A percentile compares a stretch with the other conserved stretches of the same genome.
Conservation (phyloP, 306 rosid genomes). For the Medicago truncatula region MtrunA17r5.0-ANR NC_053044.1:44127001-44127500, state of each 20-base stretch:
- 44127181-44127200: neutral
- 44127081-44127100: neutral
- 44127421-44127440: conserved; percentile 4
- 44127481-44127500: conserved; percentile 80
- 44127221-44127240: neutral
- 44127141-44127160: neutral
- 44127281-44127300: neutral
- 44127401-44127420: conserved; percentile 45
- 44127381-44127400: conserved; percentile 98
- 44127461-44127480: neutral
- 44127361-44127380: conserved; percentile 92
- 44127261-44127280: neutral
- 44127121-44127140: neutral
- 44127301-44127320: neutral
- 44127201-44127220: conserved; percentile 4
- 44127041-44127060: no score
- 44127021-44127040: no score
- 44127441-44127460: neutral
- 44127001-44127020: no score
- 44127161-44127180: neutral
- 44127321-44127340: conserved; percentile 61
- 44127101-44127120: neutral
- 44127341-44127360: conserved; percentile 86
- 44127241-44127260: neutral
- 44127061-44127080: neutral